Evolutionary conservation across 768 basidiomycete genomes (phyloP).

Genomic region (Polyporus arcularius): DNA sequence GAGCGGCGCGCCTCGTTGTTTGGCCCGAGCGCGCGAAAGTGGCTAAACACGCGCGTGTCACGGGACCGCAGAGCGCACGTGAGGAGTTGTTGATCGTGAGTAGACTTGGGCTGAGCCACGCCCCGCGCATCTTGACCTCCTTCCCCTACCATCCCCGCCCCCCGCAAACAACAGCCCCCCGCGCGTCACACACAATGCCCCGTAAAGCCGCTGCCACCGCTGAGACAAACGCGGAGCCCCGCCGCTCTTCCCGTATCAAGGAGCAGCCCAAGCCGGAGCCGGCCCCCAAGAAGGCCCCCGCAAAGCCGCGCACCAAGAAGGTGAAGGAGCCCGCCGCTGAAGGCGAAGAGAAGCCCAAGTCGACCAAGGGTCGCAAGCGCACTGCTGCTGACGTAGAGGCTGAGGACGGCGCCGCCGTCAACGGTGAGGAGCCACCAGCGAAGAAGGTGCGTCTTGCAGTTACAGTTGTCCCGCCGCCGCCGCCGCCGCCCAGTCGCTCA

Average conservation of each 20-base stretch:
- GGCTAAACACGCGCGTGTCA: slow-evolving; percentile 19
- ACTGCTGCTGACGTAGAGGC: slow-evolving; percentile 41
- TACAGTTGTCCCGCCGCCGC: slow-evolving; percentile 10
- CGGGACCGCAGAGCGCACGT: slow-evolving; percentile 28
- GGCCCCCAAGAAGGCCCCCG: slow-evolving; percentile 57
- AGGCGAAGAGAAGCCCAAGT: slow-evolving; percentile 38
- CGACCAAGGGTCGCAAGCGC: slow-evolving; percentile 57
- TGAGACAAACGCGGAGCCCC: slow-evolving; percentile 51
- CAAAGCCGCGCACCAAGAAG: slow-evolving; percentile 61
- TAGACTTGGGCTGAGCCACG: slow-evolving; percentile 27
- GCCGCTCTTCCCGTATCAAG: slow-evolving; percentile 77
- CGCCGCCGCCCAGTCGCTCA: not conserved
- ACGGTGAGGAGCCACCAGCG: slow-evolving; percentile 50
- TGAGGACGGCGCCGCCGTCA: slow-evolving; percentile 38
- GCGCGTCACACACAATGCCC: slow-evolving; percentile 49
- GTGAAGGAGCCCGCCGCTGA: slow-evolving; percentile 36
- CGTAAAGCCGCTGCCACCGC: slow-evolving; percentile 62
- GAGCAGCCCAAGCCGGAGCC: slow-evolving; percentile 59
- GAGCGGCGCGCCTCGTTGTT: not conserved
- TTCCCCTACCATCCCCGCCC: slow-evolving; percentile 23
- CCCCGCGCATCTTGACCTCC: slow-evolving; percentile 22
- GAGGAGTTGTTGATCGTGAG: slow-evolving; percentile 33
- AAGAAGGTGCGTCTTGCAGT: slow-evolving; percentile 58
- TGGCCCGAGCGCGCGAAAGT: slow-evolving; percentile 22
- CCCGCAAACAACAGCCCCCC: slow-evolving; percentile 3